Evolutionary conservation across 75 land plant species (phyloP), one percentile per base, ranked within the genome.

Genomic region (Larix kaempferi): DNA sequence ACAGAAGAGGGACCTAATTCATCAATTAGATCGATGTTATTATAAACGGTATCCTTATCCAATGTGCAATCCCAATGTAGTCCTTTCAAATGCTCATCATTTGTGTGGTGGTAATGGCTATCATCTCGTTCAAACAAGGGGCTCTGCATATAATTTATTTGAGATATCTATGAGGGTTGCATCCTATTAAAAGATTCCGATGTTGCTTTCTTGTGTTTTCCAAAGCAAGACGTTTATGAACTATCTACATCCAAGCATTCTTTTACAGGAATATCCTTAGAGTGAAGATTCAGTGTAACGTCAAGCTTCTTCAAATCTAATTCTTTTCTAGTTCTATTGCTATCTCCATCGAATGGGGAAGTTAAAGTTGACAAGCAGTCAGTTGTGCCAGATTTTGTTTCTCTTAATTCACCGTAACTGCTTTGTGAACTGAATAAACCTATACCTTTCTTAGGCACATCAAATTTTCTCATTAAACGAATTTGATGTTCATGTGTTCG

Each of bases 391-490:
- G n/a, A n/a, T n/a, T n/a, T n/a, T n/a, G n/a, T n/a, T n/a, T n/a
- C n/a, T n/a, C n/a, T n/a, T n/a, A n/a, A n/a, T 71, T 91, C 85
- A 7, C 92, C 92, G 81, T 64, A 88, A 73, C 78, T 85, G 82
- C 87, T 85, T 49, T 89, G 84, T 61, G 81, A 69, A 74, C 82
- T 87, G n/a, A 97, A 88, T 22, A 97, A 76, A 65, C 59, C n/a
- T 56, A 89, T 71, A 39, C 90, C 87, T 66, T 87, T 90, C 52
- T 83, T 79, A 44, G 87, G 91, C 41, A 90, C 79, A 74, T 78
- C 76, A 67, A 80, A 91, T 37, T 82, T 90, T 65, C 80, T 67
- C 33, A 87, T 41, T 26, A 85, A 84, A 3, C 57, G 62, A 15
- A 84, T 75, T 79, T 86, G 86, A 17, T 74, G 71, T 52, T 86